phyloP scores from a whole-genome alignment of 2,329 filamentous ascomycete species.

The Xylariomycetidae sp. region DNA sequence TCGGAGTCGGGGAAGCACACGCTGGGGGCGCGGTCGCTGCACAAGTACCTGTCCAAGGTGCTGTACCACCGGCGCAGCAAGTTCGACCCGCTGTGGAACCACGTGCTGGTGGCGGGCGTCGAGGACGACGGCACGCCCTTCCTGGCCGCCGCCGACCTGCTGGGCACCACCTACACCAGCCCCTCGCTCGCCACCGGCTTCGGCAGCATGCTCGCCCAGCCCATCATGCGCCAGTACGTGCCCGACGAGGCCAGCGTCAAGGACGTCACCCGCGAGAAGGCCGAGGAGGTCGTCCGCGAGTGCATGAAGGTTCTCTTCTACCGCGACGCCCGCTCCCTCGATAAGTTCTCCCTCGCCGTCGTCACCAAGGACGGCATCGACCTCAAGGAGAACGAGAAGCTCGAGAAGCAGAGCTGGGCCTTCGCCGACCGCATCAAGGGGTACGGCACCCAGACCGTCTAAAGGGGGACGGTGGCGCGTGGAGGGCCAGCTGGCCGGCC shows the following conservation, averaged over 20 bases:
- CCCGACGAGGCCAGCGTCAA: slow-evolving; percentile 76
- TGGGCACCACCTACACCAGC: slow-evolving; percentile 84
- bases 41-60: slow-evolving; percentile 93
- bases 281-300: slow-evolving; percentile 75
- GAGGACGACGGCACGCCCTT: slow-evolving; percentile 70
- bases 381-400: slow-evolving; percentile 74
- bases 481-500: neutral
- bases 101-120: slow-evolving; percentile 83
- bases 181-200: slow-evolving; percentile 91
- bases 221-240: slow-evolving; percentile 77
- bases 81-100: slow-evolving; percentile 97
- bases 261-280: slow-evolving; percentile 68
- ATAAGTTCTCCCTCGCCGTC: slow-evolving; percentile 85
- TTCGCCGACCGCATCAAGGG: slow-evolving; percentile 94
- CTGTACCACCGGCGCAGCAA: slow-evolving; percentile 92
- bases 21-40: slow-evolving; percentile 87
- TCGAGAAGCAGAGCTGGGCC: slow-evolving; percentile 95
- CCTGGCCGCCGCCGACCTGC: slow-evolving; percentile 83
- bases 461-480: slow-evolving; percentile 11
- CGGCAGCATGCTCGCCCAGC: slow-evolving; percentile 86
- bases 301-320: slow-evolving; percentile 99
- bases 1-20: slow-evolving; percentile 35
- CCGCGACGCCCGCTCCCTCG: slow-evolving; percentile 86
- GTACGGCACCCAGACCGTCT: slow-evolving; percentile 80
- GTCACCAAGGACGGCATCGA: slow-evolving; percentile 87